phyloP scores from a whole-genome alignment of 1,284 basidiomycete genomes.

The Takashimella koratensis region DNA sequence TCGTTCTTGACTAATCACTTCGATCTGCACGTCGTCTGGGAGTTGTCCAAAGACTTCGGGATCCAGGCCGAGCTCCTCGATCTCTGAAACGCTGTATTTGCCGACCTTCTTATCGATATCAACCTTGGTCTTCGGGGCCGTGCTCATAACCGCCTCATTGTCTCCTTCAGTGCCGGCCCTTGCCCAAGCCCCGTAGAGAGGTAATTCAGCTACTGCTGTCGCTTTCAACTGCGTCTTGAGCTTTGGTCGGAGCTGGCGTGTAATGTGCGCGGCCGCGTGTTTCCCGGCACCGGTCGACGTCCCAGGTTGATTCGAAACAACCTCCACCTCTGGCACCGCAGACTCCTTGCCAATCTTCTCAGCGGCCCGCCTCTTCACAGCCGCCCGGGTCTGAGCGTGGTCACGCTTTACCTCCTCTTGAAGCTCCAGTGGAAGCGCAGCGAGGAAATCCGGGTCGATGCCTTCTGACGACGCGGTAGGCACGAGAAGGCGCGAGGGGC shows the following conservation, averaged over 20 bases:
- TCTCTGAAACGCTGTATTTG: constrained; percentile 50
- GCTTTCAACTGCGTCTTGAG: constrained; percentile 38
- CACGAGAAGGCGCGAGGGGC: constrained; percentile 9
- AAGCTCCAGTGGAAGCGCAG: constrained; percentile 32
- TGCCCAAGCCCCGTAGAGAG: constrained; percentile 38
- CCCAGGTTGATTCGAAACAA: neutral
- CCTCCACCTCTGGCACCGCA: neutral
- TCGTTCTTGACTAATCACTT: constrained; percentile 61
- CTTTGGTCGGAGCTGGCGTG: constrained; percentile 40
- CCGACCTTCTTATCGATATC: constrained; percentile 13
- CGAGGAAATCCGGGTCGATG: constrained; percentile 42
- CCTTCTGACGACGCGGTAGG: constrained; percentile 20
- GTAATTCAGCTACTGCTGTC: constrained; percentile 28
- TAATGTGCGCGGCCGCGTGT: constrained; percentile 41
- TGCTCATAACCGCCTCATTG: constrained; percentile 15
- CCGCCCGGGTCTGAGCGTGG: constrained; percentile 11
- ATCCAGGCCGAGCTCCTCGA: constrained; percentile 65
- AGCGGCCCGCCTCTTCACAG: constrained; percentile 2
- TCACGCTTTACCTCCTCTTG: constrained; percentile 31
- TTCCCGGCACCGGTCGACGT: neutral
- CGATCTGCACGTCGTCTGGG: constrained; percentile 64
- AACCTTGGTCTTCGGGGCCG: neutral
- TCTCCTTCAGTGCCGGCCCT: constrained; percentile 1
- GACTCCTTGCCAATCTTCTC: neutral
- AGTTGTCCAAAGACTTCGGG: constrained; percentile 65